A percentile compares a stretch with the other conserved stretches of the same genome.
Conservation (phyloP, 2,329 filamentous ascomycete genomes). For the Fusarium continuum region DNA sequence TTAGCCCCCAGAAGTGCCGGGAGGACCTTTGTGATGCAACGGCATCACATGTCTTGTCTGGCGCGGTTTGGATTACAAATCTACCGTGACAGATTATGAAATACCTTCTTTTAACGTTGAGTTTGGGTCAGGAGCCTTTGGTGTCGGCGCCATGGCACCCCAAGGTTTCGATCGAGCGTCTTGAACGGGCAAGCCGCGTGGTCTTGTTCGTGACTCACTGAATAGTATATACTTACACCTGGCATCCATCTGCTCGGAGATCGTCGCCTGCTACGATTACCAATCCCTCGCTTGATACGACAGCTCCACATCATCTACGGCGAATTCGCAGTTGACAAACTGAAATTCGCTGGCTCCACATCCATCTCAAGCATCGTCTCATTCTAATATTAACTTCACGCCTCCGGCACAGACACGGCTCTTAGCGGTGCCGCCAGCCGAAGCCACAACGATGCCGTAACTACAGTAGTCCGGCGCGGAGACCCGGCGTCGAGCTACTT, state of each 20-base stretch:
- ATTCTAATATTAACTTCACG: not conserved
- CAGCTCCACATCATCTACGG: conserved; percentile 1
- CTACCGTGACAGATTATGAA: not conserved
- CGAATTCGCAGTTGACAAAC: conserved; percentile 8
- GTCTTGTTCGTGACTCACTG: conserved; percentile 7
- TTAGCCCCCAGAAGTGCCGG: conserved; percentile 8
- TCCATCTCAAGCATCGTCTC: not conserved
- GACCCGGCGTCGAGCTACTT: not conserved
- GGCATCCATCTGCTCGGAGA: not conserved
- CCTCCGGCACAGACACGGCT: conserved; percentile 4
- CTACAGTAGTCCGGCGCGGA: not conserved
- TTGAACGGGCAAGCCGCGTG: not conserved
- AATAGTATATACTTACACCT: no score
- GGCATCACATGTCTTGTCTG: conserved; percentile 3
- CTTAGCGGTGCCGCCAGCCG: conserved; percentile 23
- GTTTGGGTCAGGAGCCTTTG: not conserved
- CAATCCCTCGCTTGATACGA: not conserved
- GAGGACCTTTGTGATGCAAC: not conserved
- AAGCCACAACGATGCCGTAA: not conserved
- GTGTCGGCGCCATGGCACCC: conserved; percentile 5
- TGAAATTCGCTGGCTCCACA: conserved; percentile 8
- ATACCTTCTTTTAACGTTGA: conserved; percentile 4
- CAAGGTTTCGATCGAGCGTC: conserved; percentile 17
- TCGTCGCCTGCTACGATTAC: not conserved
- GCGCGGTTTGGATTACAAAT: conserved; percentile 1